Conservation (phyloP, 2,329 filamentous ascomycete genomes). For the Keithomyces neogunnii region DNA sequence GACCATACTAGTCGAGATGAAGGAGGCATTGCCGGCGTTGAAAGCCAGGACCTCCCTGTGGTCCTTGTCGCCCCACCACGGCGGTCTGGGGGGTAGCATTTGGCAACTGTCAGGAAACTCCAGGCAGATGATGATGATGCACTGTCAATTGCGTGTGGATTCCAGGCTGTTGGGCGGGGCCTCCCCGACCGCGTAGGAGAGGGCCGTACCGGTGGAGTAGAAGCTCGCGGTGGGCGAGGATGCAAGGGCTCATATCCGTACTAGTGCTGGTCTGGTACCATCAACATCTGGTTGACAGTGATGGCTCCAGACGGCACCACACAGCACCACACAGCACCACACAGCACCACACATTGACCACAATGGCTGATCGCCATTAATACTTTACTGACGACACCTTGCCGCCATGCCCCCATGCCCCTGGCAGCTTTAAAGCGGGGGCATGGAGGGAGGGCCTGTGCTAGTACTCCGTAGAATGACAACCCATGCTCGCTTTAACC, state of each 20-base stretch:
- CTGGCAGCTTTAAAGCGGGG: no score
- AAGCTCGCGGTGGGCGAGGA: background rate
- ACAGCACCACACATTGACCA: no score
- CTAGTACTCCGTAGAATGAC: background rate
- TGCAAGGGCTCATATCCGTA: no score
- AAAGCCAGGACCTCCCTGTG: background rate
- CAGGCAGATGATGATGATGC: background rate
- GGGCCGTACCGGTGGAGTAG: slow-evolving; percentile 9
- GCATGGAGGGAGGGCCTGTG: no score
- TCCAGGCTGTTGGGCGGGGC: no score
- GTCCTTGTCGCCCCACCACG: background rate
- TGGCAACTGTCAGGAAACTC: background rate
- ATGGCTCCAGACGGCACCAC: no score
- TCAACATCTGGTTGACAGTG: no score
- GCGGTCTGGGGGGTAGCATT: background rate
- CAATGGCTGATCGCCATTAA: no score
- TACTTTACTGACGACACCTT: no score
- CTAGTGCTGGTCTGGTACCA: background rate
- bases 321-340: no score
- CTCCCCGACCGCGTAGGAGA: background rate
- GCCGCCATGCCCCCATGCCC: no score
- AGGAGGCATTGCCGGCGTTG: background rate
- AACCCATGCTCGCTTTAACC: background rate
- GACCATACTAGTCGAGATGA: background rate
- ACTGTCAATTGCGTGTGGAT: no score